Evolutionary conservation across 2,329 filamentous ascomycete genomes (phyloP), one percentile per base, ranked within the genome.

Genomic region (Sclerotinia trifoliorum): DNA sequence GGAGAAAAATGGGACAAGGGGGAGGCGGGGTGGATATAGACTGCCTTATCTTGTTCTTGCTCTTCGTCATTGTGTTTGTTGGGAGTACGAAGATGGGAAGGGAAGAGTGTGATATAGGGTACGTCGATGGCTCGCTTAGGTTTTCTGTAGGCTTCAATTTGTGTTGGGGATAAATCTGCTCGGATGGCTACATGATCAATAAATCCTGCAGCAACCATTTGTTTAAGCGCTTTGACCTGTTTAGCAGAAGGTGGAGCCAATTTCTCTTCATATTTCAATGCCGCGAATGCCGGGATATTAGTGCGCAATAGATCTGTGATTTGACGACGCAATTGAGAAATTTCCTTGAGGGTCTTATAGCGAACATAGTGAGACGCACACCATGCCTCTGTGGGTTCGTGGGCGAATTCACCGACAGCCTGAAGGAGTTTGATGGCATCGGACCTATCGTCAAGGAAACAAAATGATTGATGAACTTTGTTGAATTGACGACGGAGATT

Each of bases 151-250:
- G 85, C 80, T 70, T 90, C 88, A 0, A 89, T 88, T 0, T 92
- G 91, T 17, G 84, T 85, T 0, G 93, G 92, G 0, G 92, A 85
- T n/a, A 93, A 82, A 78, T 99, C 94, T 5, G 92, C 92, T 70
- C 95, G 91, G 73, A 98, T 93, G 57, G 95, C 95, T 52, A 99
- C 86, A 73, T 97, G 91, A 79, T 99, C 95, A 75, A 98, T 88
- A 80, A 97, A 98, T 0, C 94, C 95, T 0, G 93, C 90, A 0
- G 94, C 92, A 29, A 92, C 88, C 80, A 98, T 96, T 77, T 97
- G 92, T 78, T 96, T 96, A 39, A 99, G 83, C 0, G 92, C 88
- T 58, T 89, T 88, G 39, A 96, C 82, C 76, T 93, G 90, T 72
- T 88, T 90, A 8, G 88, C 81, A 0, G 86, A 85, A 0, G 88